phyloP scores from a whole-genome alignment of 1,284 basidiomycete genomes.

The Thelephora terrestris region DNA sequence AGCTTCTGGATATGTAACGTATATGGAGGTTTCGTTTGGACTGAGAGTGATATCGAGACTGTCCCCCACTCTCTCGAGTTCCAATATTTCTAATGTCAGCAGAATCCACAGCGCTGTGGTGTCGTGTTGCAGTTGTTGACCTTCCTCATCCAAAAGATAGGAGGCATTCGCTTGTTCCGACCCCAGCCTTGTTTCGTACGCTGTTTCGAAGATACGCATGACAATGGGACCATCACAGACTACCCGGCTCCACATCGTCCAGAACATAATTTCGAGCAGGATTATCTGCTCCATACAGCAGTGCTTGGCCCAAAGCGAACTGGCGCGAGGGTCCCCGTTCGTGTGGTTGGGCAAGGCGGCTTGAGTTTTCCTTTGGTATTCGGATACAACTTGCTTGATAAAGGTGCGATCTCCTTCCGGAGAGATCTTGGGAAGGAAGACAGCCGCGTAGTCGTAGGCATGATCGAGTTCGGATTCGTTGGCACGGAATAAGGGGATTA shows the following conservation, averaged over 20 bases:
- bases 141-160: constrained; percentile 68
- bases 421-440: constrained; percentile 49
- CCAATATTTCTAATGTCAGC: constrained; percentile 70
- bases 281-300: constrained; percentile 71
- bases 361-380: constrained; percentile 47
- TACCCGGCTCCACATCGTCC: constrained; percentile 74
- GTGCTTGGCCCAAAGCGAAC: constrained; percentile 72
- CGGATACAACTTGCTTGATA: constrained; percentile 42
- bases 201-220: constrained; percentile 49
- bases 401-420: constrained; percentile 47
- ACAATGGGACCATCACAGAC: constrained; percentile 56
- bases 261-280: constrained; percentile 76
- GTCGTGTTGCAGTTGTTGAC: constrained; percentile 53
- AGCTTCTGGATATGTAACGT: constrained; percentile 44
- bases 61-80: constrained; percentile 67
- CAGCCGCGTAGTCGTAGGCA: constrained; percentile 42
- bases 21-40: constrained; percentile 39
- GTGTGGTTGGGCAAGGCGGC: constrained; percentile 38
- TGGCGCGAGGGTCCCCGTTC: constrained; percentile 46
- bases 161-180: constrained; percentile 54
- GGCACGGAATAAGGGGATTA: constrained; percentile 56
- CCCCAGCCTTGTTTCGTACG: constrained; percentile 61
- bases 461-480: constrained; percentile 45
- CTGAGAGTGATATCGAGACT: constrained; percentile 42
- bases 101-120: constrained; percentile 67